These are phyloP conservation scores for Euphrasia arctica DNA, from an alignment of 305 asterid genomes.

Conservation along the genomic window DNA sequence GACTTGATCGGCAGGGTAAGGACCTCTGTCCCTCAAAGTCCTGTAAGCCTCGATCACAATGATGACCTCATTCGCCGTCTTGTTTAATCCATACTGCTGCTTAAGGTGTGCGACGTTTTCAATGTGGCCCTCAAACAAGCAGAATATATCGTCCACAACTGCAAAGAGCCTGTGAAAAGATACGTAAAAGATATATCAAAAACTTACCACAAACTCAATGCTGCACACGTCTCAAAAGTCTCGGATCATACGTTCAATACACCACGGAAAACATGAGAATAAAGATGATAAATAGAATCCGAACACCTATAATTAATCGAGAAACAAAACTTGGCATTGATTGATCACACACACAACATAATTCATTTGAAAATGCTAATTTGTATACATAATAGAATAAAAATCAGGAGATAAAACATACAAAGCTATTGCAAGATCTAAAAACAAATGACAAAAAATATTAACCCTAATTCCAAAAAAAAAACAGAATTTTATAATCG, in stretches of 20 bases:
- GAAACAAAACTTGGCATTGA: neutral
- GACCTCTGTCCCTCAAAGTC: slow-evolving; percentile 91
- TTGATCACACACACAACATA: slow-evolving; percentile 1
- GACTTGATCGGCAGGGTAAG: slow-evolving; percentile 89
- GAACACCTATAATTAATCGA: neutral
- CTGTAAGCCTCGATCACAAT: slow-evolving; percentile 86
- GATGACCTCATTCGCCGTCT: slow-evolving; percentile 81
- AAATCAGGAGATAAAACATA: neutral
- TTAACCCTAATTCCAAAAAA: neutral
- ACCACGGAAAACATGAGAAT: neutral
- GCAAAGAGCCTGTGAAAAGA: slow-evolving; percentile 49
- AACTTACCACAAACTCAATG: neutral
- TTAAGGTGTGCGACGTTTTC: slow-evolving; percentile 74
- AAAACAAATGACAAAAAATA: neutral
- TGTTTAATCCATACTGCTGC: slow-evolving; percentile 87
- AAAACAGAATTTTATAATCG: too few relatives aligned
- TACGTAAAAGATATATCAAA: neutral
- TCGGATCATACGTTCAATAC: neutral
- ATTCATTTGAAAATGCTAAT: neutral
- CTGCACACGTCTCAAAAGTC: neutral
- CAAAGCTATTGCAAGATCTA: neutral
- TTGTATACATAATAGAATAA: neutral
- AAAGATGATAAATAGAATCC: neutral
- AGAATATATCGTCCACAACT: slow-evolving; percentile 79
- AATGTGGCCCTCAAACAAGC: slow-evolving; percentile 89